Evolutionary conservation across 2,329 filamentous ascomycete species (phyloP), one percentile per base, ranked within the genome.

Genomic region (Canariomyces notabilis): DNA sequence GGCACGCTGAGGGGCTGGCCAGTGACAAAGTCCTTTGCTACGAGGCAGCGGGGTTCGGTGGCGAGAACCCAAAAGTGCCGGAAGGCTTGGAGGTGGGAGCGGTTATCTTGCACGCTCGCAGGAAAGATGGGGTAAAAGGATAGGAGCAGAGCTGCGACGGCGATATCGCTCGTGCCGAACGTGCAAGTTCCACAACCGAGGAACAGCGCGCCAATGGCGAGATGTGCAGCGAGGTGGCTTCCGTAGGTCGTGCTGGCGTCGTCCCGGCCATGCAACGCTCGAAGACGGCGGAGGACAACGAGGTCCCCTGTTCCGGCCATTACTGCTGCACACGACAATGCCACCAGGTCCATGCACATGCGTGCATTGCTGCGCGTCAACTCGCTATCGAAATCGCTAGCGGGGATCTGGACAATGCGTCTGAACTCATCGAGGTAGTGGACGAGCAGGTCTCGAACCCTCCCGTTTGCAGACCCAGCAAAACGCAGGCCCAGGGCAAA

Each of bases 241-340:
- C 93, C 93, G 60, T 96, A 98, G 0, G 90, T 85, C 0, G 85
- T 91, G 31, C 93, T 87, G 1, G 78, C 71, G 48, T 95, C 87
- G 43, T 90, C 82, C 14, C 90, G 83, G 18, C 90, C 91, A 63
- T 98, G 94, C 32, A 98, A 77, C 14, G 87, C 82, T 14, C 93
- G 85, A 23, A 98, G 75, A 12, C 91, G 83, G 18, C 93, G 83
- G 58, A 97, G 85, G 1, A 95, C 83, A 2, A 79, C 70, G 16
- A 98, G 71, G 61, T 98, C 94, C 32, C 94, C 93, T 0, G 89
- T 95, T 21, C 93, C 93, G 5, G 94, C 89, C 91, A 97, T 97
- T 42, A 97, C 88, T 2, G 86, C 88, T 0, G 93, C 83, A 18
- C 82, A 80, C 5, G 89, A 85, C 5, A 98, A 72, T 1, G 88